Evolutionary conservation across 192 early-diverging fungal genomes (phyloP).

Genomic region (Podila epigama): DNA sequence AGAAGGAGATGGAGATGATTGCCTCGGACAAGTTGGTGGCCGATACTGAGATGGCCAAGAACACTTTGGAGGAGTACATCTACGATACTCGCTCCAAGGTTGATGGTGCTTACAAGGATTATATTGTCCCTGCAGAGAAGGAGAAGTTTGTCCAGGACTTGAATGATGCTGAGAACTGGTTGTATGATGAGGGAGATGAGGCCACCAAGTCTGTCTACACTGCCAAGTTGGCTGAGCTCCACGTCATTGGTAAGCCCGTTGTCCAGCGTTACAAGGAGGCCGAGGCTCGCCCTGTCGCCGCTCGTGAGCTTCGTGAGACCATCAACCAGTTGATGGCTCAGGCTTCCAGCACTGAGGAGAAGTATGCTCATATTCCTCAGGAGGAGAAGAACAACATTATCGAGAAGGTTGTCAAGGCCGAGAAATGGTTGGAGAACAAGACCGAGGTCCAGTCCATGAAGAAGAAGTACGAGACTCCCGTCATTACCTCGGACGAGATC

Average conservation of each 20-base stretch:
- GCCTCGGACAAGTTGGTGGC: slow-evolving; percentile 87
- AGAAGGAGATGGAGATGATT: slow-evolving; percentile 88
- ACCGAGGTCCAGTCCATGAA: slow-evolving; percentile 76
- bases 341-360: slow-evolving; percentile 81
- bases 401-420: slow-evolving; percentile 78
- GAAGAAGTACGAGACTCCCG: slow-evolving; percentile 79
- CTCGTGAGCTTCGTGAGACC: slow-evolving; percentile 79
- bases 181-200: slow-evolving; percentile 98
- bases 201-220: slow-evolving; percentile 90
- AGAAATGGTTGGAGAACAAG: slow-evolving; percentile 89
- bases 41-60: slow-evolving; percentile 94
- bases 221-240: slow-evolving; percentile 82
- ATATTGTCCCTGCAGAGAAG: slow-evolving; percentile 74
- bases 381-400: slow-evolving; percentile 87
- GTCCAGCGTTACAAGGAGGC: slow-evolving; percentile 81
- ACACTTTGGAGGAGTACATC: slow-evolving; percentile 98
- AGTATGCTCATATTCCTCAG: slow-evolving; percentile 85
- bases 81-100: slow-evolving; percentile 95
- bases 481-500: slow-evolving; percentile 78
- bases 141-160: slow-evolving; percentile 73
- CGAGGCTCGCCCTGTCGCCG: slow-evolving; percentile 89
- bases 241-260: slow-evolving; percentile 84
- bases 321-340: slow-evolving; percentile 77
- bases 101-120: slow-evolving; percentile 74
- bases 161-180: slow-evolving; percentile 92